Evolutionary conservation across 2,329 filamentous ascomycete genomes (phyloP), one percentile per base, ranked within the genome.

Genomic region (Aspergillus ochraceus): DNA sequence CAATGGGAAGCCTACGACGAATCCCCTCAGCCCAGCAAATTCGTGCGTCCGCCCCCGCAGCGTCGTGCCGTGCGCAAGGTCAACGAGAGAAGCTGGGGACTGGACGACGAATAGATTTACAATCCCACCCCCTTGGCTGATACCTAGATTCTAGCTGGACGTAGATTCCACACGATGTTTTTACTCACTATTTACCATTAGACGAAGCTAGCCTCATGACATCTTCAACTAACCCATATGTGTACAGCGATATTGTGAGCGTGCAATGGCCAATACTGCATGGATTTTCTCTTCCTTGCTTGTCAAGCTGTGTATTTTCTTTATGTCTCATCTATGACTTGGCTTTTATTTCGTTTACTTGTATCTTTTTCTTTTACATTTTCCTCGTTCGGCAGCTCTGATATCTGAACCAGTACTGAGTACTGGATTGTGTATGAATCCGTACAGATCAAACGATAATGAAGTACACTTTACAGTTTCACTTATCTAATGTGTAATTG

Each of bases 1-100:
- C 74, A 75, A n/a, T 83, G 81, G 82, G 77, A 78, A 52, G 68
- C 71, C 9, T 75, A 75, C 51, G 78, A 80, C 52, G 69, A 73
- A 32, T 70, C 71, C 19, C 72, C 76, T 6, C 68, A 74, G 55
- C 67, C 72, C 8, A 65, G 63, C 49, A 69, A 71, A 54, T 66
- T 62, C 47, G 64, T 68, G 2, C 67, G 68, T 29, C 51, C 64
- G 17, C 63, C 70, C 2, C 66, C 68, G 11, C 58, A 69, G n/a
- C 64, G 70, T 62, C 68, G 65, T 11, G 58, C 65, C 8, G 61
- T 70, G 32, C 63, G 63, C 10, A 65, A 67, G 49, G 68, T 71
- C 53, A 76, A 75, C 55, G 71, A 77, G 62, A 67, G 68, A 20
- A 76, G 66, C 60, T 84, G 79, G 78, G 74, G 70, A 1, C 69